Percentiles rank a stretch among this genome's conserved stretches.
Evolutionary conservation across 768 basidiomycete genomes (phyloP).

Genomic region (Trametes cubensis): DNA sequence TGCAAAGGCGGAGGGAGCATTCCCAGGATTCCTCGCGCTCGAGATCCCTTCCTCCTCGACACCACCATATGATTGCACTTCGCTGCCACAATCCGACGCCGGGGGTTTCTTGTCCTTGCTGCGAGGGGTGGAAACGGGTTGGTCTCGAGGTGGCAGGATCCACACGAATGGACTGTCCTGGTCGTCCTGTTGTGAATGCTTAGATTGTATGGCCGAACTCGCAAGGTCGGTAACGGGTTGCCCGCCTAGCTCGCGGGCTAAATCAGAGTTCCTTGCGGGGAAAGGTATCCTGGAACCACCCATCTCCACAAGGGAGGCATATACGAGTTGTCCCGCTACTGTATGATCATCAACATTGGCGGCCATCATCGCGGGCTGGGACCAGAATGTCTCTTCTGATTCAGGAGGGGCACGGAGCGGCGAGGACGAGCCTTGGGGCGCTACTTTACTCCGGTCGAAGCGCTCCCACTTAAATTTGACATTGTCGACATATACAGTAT

Average conservation of each 20-base stretch:
- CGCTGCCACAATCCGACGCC: too few species aligned
- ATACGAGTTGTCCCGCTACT: too few species aligned
- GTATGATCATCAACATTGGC: too few species aligned
- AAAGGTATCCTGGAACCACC: not conserved
- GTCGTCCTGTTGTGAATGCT: not conserved
- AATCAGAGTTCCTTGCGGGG: not conserved
- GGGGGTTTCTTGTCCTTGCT: too few species aligned
- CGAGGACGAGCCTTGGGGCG: not conserved
- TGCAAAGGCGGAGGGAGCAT: not conserved
- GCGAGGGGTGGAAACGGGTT: not conserved
- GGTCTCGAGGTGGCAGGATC: slow-evolving; percentile 8
- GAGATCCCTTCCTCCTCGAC: too few species aligned
- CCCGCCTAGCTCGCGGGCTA: not conserved
- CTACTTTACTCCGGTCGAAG: slow-evolving; percentile 38
- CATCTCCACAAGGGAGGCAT: too few species aligned
- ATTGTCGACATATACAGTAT: slow-evolving; percentile 29
- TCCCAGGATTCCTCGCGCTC: not conserved
- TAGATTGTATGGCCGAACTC: too few species aligned
- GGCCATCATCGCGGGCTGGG: not conserved
- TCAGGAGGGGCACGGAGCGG: not conserved
- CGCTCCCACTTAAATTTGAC: slow-evolving; percentile 62
- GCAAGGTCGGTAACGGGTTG: too few species aligned
- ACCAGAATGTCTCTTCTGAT: slow-evolving; percentile 16
- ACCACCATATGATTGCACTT: too few species aligned
- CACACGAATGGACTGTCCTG: slow-evolving; percentile 9